Base-by-base conservation (phyloP, 1,284 basidiomycete genomes). In the Boletus mariae region DNA sequence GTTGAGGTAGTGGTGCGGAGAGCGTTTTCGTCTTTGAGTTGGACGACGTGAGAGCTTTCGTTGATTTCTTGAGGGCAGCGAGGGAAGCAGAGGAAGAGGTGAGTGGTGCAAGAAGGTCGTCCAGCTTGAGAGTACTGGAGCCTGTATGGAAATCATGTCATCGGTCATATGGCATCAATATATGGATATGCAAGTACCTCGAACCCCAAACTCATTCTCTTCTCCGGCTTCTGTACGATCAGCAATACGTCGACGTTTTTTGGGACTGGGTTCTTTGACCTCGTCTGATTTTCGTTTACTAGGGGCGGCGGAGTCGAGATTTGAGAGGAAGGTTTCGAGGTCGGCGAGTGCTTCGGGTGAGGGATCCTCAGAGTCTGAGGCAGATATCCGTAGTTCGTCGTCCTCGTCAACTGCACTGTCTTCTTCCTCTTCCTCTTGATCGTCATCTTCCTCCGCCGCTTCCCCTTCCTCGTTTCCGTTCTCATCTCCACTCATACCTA, bases 1-100 rank as follows among this genome's bases (percentile, higher is more conserved):
- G 81, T 26, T 86, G 84, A 3, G 94, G 93, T 1, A 98, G 76
- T 0, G 97, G 97, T 0, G 93, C 94, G 4, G 91, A 73, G 3
- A 98, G 76, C 0, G 88, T 82, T 53, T 85, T 83, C 57, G 61
- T 71, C 58, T 67, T 68, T 4, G 28, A 45, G 32, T 54, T 64
- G 5, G 66, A 64, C 0, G 67, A 70, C 6, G 79, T 75, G 51
- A 85, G 75, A 32, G 78, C 69, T 66, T 83, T 89, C 2, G 83
- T 80, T 0, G 89, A 80, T 60, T 82, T 84, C 65, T 90, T 87
- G 10, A 92, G 80, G 35, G 77, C 80, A 49, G 75, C 77, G 11
- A 90, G 76, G 28, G 80, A 77, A 5, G 83, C 76, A 5, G 85
- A 81, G 43, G 80, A 77, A 5, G 77, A 74, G 1, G 78, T 74